Percentiles rank a stretch among this genome's conserved stretches.
phyloP scores from a whole-genome alignment of 345 rosid genomes.

The Arabidopsis suecica region DNA sequence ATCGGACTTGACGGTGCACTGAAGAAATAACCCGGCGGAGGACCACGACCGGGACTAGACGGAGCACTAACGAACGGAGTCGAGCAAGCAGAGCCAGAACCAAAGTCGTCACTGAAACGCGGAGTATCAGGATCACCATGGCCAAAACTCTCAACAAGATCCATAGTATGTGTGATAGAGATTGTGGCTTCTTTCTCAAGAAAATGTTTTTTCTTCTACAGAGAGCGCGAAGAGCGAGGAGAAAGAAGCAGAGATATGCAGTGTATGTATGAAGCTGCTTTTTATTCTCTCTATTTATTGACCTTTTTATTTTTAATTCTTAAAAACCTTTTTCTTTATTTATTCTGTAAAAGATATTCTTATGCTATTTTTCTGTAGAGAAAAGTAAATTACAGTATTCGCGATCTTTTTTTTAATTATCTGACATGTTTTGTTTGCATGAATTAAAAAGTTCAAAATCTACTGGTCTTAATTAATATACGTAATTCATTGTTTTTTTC shows the following conservation, averaged over 20 bases:
- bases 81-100: constrained; percentile 59
- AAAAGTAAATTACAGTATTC: constrained; percentile 19
- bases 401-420: constrained; percentile 26
- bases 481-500: too few relatives aligned
- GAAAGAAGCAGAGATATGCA: constrained; percentile 36
- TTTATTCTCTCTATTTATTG: constrained; percentile 38
- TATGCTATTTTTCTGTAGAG: constrained; percentile 11
- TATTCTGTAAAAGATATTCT: constrained; percentile 3
- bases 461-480: not conserved
- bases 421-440: constrained; percentile 42
- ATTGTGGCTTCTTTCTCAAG: constrained; percentile 43
- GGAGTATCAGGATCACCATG: constrained; percentile 40
- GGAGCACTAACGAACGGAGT: constrained; percentile 98
- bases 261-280: constrained; percentile 27
- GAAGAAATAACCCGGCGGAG: constrained; percentile 68
- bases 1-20: constrained; percentile 97
- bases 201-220: constrained; percentile 25
- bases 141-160: constrained; percentile 13
- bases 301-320: constrained; percentile 4
- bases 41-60: constrained; percentile 83
- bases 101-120: constrained; percentile 43
- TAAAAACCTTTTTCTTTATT: not conserved
- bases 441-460: constrained; percentile 13
- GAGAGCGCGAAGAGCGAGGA: constrained; percentile 48
- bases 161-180: constrained; percentile 29